Evolutionary conservation across 371 early-diverging fungal genomes (phyloP).

Genomic region (Mortierella sp.): DNA sequence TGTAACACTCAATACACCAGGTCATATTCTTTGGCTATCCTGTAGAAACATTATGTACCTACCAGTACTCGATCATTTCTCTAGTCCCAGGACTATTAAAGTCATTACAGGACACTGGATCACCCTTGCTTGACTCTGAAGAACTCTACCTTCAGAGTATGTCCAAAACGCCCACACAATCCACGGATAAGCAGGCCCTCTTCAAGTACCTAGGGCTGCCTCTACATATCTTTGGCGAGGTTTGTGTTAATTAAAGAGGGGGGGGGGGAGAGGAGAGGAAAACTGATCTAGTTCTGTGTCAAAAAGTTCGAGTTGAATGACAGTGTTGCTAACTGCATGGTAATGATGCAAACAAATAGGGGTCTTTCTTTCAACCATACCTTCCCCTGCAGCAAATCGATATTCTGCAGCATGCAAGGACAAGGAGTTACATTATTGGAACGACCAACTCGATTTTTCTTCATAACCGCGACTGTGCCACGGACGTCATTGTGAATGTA

Average conservation of each 20-base stretch:
- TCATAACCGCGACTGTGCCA: constrained; percentile 74
- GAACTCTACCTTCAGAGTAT: constrained; percentile 50
- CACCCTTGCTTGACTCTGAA: constrained; percentile 47
- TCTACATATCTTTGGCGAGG: constrained; percentile 77
- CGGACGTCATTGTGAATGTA: constrained; percentile 84
- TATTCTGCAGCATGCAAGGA: constrained; percentile 71
- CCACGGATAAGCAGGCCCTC: constrained; percentile 59
- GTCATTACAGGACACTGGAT: constrained; percentile 49
- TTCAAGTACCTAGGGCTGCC: constrained; percentile 74
- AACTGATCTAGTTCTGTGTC: not conserved
- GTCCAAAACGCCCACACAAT: constrained; percentile 51
- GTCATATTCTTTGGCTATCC: constrained; percentile 85
- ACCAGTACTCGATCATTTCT: constrained; percentile 82
- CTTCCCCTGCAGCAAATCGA: constrained; percentile 89
- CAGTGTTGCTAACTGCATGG: not conserved
- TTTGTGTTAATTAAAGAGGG: constrained; percentile 20
- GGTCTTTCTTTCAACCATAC: constrained; percentile 86
- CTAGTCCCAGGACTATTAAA: constrained; percentile 66
- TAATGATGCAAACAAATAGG: constrained; percentile 50
- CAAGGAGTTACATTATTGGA: constrained; percentile 78
- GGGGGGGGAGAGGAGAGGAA: too few species aligned
- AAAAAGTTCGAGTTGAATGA: not conserved
- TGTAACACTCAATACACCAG: constrained; percentile 53
- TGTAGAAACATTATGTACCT: constrained; percentile 82
- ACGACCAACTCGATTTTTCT: constrained; percentile 85